A percentile compares a stretch with the other conserved stretches of the same genome.
Conservation (phyloP, 352 stramenopile genomes). For the Phytophthora multivora region DNA sequence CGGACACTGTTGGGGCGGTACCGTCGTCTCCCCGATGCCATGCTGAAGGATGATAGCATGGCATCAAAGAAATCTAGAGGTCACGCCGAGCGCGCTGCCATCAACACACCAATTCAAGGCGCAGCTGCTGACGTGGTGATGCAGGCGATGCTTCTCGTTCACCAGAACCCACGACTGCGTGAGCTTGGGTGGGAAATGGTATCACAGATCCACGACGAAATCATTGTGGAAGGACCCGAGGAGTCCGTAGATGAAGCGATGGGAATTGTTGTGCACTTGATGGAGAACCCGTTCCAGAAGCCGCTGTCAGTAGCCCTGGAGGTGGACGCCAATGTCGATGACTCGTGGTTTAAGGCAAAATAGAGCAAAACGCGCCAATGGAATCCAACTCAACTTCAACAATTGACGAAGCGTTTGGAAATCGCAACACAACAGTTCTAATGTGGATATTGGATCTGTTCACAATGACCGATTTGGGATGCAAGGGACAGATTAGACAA, state of each 20-base stretch:
- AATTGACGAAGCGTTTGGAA: conserved; percentile 22
- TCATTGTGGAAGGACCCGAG: conserved; percentile 99
- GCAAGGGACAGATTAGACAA: conserved; percentile 9
- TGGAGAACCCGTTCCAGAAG: conserved; percentile 97
- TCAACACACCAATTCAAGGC: conserved; percentile 99
- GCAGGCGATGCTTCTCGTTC: conserved; percentile 99
- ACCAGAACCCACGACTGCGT: conserved; percentile 91
- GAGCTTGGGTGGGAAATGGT: conserved; percentile 98
- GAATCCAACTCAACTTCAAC: no score
- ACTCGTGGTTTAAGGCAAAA: conserved; percentile 99
- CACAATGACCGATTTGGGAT: no score
- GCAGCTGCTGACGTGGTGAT: conserved; percentile 99
- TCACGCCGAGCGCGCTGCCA: conserved; percentile 95
- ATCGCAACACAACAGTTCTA: no score
- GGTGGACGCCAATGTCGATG: conserved; percentile 94
- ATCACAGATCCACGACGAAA: conserved; percentile 99
- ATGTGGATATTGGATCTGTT: no score
- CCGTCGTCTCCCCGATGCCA: conserved; percentile 95
- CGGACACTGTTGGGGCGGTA: conserved; percentile 98
- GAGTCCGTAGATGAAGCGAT: conserved; percentile 94
- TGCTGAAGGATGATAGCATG: conserved; percentile 61
- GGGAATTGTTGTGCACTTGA: conserved; percentile 89
- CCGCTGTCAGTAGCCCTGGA: conserved; percentile 89
- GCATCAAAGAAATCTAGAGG: conserved; percentile 71
- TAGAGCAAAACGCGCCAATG: conserved; percentile 42